Evolutionary conservation across 1,284 basidiomycete species (phyloP).

Genomic region (Leccinum pallidistipes): DNA sequence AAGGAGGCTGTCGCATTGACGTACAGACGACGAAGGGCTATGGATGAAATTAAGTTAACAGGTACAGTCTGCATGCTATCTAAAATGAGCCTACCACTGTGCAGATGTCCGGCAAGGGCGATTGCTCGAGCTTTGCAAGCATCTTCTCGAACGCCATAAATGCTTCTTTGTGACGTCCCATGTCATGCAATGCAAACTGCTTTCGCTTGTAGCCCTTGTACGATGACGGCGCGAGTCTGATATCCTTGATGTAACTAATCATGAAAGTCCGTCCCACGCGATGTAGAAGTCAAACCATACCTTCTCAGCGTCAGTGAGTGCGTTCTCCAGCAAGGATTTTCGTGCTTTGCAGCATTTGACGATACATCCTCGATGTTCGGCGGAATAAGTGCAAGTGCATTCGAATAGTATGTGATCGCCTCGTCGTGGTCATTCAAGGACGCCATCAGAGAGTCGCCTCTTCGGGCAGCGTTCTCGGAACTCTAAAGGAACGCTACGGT

Average conservation of each 20-base stretch:
- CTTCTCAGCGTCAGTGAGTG: not conserved
- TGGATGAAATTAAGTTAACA: not conserved
- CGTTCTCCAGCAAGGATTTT: not conserved
- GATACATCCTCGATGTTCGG: not conserved
- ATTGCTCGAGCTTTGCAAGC: not conserved
- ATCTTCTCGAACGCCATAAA: not conserved
- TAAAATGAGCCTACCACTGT: not conserved
- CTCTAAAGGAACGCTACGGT: not conserved
- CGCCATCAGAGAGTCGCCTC: not conserved
- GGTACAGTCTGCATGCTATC: too few species aligned
- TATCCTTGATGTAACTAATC: not conserved
- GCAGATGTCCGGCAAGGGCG: not conserved
- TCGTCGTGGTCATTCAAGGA: not conserved
- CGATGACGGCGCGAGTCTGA: not conserved
- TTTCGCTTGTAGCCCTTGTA: not conserved
- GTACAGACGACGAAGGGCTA: not conserved
- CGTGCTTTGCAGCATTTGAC: not conserved
- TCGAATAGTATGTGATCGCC: conserved; percentile 1
- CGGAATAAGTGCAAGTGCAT: not conserved
- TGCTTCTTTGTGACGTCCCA: not conserved
- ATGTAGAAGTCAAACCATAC: not conserved
- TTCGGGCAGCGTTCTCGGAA: not conserved
- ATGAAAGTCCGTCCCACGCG: not conserved
- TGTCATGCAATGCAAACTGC: not conserved
- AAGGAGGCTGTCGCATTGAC: too few species aligned